Evolutionary conservation across 257 asterid species (phyloP), one percentile per base, ranked within the genome.

Genomic region (Jacaranda mimosifolia): DNA sequence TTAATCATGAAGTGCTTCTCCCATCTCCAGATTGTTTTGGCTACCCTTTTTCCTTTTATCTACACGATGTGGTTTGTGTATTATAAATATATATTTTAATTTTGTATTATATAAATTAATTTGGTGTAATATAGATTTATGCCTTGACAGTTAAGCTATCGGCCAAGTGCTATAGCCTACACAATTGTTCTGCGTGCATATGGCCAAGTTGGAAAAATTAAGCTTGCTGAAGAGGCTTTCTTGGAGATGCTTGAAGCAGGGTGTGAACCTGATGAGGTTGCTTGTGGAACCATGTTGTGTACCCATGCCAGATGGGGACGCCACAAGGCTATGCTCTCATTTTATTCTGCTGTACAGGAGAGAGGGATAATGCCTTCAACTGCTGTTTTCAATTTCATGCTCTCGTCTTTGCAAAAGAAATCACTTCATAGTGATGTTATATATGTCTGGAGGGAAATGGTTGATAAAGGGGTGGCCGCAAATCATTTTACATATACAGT

Each of bases 211-310:
- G 99, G 99, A 18, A 95, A 95, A 80, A 80, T 95, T 73, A 87
- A 87, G 86, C 92, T 93, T 46, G 99, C 98, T 11, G 99, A 95
- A 79, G 89, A 91, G 83, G 86, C 89, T 40, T 95, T 95, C 83
- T 79, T 95, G 83, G 99, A 95, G 89, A 93, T 95, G 99, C 97
- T 95, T 58, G 99, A 95, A 89, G 86, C 73, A 53, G 97, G 98
- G 70, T 90, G 97, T 76, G 98, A 95, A 81, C 96, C 99, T 3
- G 99, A 95, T 82, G 98, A 90, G 81, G 94, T 95, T 79, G 98
- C 99, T 74, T 93, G 93, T 75, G 99, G 99, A 83, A 95, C 99
- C 75, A 90, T 95, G 99, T 69, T 95, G 74, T 93, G 99, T 80
- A 77, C 97, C 6, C 93, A 93, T 68, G 98, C 99, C 36, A 87